Base-by-base conservation (phyloP, 306 rosid species). In the Citrullus mucosospermus region DNA sequence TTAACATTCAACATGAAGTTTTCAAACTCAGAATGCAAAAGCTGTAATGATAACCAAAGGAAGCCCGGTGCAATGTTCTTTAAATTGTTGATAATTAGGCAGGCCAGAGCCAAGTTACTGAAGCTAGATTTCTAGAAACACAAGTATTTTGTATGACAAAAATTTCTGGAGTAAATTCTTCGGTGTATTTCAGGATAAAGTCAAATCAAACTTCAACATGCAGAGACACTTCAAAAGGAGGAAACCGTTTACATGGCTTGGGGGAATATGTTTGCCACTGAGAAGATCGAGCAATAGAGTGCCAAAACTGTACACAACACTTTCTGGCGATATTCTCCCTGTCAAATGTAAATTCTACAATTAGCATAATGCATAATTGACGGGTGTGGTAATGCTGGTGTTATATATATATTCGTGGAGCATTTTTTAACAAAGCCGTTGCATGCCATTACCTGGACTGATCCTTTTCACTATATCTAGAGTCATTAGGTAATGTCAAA, bases 241-340 rank as follows among this genome's bases (percentile, higher is more conserved):
- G 20, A 55, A 72, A 77, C 76, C 63, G 63, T 60, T 54, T 89
- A 93, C 98, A 85, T 91, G 98, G 84, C 96, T 91, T 0, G 97
- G 98, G 32, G 98, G 98, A 41, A 93, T 93, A 84, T 93, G 98
- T 83, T 93, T 93, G 82, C 98, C 98, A 78, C 98, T 93, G 79
- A 93, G 87, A 77, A 93, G 97, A 88, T 91, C 98, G 4, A 93
- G 98, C 89, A 91, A 82, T 38, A 93, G 88, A 75, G 98, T 93
- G 50, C 98, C 98, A 74, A 93, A 93, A 88, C 93, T 93, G 86
- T 89, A 91, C 66, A 93, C 84, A 78, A 93, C 96, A 85, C 98
- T 93, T 83, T 93, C 98, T 78, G 90, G 76, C 38, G 86, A 89
- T 84, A 93, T 86, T 81, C 98, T 89, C 84, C 98, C 98, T 93